Percentiles rank a stretch among this genome's conserved stretches.
Conservation (phyloP, 805 yeast species). For the Gaillardinia entomophila region DNA sequence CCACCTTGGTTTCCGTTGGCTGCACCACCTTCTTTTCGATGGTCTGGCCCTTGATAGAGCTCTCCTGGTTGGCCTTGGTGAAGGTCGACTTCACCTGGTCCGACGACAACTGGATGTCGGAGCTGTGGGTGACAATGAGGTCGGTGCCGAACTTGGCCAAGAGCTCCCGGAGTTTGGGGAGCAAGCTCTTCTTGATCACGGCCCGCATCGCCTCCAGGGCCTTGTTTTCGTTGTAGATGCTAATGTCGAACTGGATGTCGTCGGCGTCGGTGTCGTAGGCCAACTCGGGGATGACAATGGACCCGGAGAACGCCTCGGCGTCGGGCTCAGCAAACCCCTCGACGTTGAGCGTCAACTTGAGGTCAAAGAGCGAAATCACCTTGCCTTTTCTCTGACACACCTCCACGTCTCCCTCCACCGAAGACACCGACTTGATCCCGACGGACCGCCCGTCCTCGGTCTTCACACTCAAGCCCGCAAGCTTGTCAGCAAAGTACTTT, state of each 20-base stretch:
- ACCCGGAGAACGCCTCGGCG: conserved; percentile 49
- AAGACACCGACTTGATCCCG: conserved; percentile 41
- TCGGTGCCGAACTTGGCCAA: conserved; percentile 71
- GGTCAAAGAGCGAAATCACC: conserved; percentile 85
- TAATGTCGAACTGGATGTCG: conserved; percentile 79
- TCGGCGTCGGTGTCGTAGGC: conserved; percentile 86
- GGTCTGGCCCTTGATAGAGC: conserved; percentile 38
- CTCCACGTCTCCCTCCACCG: conserved; percentile 92
- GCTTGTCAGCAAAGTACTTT: conserved; percentile 59
- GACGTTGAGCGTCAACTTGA: conserved; percentile 59
- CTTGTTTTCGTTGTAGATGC: conserved; percentile 51
- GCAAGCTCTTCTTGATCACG: conserved; percentile 42
- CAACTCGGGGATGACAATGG: conserved; percentile 81
- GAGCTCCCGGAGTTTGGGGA: conserved; percentile 63
- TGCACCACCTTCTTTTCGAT: conserved; percentile 4
- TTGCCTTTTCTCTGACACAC: conserved; percentile 97
- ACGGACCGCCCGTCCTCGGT: conserved; percentile 24
- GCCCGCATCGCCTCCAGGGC: conserved; percentile 48
- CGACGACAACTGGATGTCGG: conserved; percentile 75
- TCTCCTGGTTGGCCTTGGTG: conserved; percentile 51
- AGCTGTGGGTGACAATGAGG: conserved; percentile 68
- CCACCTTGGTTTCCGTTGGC: conserved; percentile 8
- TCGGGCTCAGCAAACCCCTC: conserved; percentile 37
- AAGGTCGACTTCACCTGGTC: conserved; percentile 34
- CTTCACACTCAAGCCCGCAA: conserved; percentile 43